Evolutionary conservation across 176 grass and related monocot species (phyloP), one percentile per base, ranked within the genome.

Genomic region (Carex cristatella): DNA sequence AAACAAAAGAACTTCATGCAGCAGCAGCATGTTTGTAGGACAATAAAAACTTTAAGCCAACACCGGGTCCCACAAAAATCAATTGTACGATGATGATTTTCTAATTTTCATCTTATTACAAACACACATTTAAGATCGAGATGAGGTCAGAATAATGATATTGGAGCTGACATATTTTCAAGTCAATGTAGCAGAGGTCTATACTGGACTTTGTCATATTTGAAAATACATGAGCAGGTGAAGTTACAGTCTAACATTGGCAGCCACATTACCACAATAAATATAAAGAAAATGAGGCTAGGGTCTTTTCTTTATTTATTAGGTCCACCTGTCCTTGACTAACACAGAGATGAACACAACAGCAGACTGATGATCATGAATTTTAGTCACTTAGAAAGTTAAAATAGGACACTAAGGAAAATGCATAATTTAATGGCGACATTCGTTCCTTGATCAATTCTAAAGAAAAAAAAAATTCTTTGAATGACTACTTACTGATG

Each of bases 401-500:
- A 14, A 4, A 54, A 75, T 54, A 75, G 71, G 23, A 54, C 12
- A 53, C 46, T 6, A 31, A 76, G 53, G 44, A 16, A 76, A 30
- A 14, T 28, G 10, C 69, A 53, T 76, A 76, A 69, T 16, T 71
- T 76, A 27, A 53, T 51, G 18, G 19, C 44, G 30, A 8, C 46
- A 53, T 49, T 51, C 19, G 10, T 54, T 76, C 4, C 2, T 85
- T 83, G 69, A 49, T 55, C 58, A 54, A 84, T 14, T 16, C 40
- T 67, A 83, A 72, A 16, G 16, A 40, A 30, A 9, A 76, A 27
- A 28, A 14, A 28, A 54, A 9, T 54, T 76, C 19, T 18, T 15
- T 28, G 71, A 76, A 76, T 30, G 19, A 76, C 69, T 86, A 83
- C 92, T 95, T 88, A 98, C 95, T 81, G 95, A 92, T 72, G 95